Base-by-base conservation (phyloP, 106 monocot genomes). In the Hemerocallis citrina region DNA sequence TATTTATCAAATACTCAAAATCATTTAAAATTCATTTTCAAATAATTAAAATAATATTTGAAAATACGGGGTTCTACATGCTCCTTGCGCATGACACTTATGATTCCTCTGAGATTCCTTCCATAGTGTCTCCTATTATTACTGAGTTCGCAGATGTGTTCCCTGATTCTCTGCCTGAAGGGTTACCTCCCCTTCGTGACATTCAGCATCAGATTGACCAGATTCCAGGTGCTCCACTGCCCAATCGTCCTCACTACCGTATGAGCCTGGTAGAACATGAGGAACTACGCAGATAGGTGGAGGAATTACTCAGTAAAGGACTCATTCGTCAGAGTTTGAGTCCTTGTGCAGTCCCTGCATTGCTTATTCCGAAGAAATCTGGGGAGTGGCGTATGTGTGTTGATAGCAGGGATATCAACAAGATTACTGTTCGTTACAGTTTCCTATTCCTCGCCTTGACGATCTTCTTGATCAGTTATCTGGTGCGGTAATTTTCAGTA, bases 131-230 rank as follows among this genome's bases (percentile, higher is more conserved):
- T 5, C 5, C 5, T 38, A 38, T 38, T 38, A 6, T 25, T 1
- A 15, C 25, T 6, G 63, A 47, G 0, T 63, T 48, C 22, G 2
- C 9, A 16, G 62, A 45, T 8, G 3, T 62, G 16, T 12, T 58
- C 4, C 15, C 0, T 19, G 1, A 35, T 2, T 33, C 34, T 6
- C 16, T 58, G 36, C 34, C 34, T 4, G 2, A 1, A 5, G 34
- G 20, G 19, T 21, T 17, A n/a, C 19, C 15, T 8, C 34, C 57
- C 1, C 19, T 36, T 3, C 2, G 25, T 3, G 20, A n/a, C 17
- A 58, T 58, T 7, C 67, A 67, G 13, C 55, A 55, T 21, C 31
- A 55, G n/a, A 67, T 40, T 16, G 49, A 50, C 28, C 14, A 39
- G 14, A 27, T 55, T 1, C 33, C 10, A 3, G 5, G 22, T 3